phyloP scores from a whole-genome alignment of 108 stramenopile genomes.

The Skeletonema marinoi region DNA sequence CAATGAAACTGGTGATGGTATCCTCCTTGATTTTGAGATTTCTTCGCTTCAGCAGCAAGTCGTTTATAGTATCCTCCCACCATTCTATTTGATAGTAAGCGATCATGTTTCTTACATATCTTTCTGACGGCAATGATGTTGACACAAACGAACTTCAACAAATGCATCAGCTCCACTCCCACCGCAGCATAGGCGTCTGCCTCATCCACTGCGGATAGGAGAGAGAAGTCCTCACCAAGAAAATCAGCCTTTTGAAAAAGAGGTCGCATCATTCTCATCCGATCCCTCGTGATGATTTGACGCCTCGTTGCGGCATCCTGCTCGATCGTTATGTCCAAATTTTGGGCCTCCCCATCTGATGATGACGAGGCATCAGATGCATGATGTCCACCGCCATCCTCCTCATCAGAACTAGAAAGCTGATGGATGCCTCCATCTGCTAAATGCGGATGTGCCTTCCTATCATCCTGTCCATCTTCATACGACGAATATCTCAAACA shows the following conservation, averaged over 20 bases:
- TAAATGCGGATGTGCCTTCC: slow-evolving; percentile 55
- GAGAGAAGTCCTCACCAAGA: slow-evolving; percentile 58
- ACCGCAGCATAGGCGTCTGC: slow-evolving; percentile 59
- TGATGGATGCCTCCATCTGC: slow-evolving; percentile 66
- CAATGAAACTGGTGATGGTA: slow-evolving; percentile 8
- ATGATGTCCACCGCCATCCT: slow-evolving; percentile 4
- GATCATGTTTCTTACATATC: slow-evolving; percentile 86
- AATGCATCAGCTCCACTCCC: slow-evolving; percentile 50
- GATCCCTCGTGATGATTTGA: slow-evolving; percentile 68
- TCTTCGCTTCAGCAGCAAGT: slow-evolving; percentile 14
- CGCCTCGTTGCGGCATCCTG: slow-evolving; percentile 47
- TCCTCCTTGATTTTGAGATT: background rate
- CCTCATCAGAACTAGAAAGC: slow-evolving; percentile 23
- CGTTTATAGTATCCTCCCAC: slow-evolving; percentile 81
- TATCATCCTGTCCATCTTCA: slow-evolving; percentile 33
- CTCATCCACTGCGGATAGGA: slow-evolving; percentile 86
- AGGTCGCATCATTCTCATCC: slow-evolving; percentile 59
- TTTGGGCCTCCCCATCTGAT: slow-evolving; percentile 24
- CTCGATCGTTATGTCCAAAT: background rate
- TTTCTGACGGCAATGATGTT: slow-evolving; percentile 77
- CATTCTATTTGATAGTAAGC: slow-evolving; percentile 82
- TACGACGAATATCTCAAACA: slow-evolving; percentile 49
- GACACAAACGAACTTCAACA: slow-evolving; percentile 46
- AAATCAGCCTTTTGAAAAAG: slow-evolving; percentile 80
- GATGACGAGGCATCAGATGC: slow-evolving; percentile 28